Conservation (phyloP, 306 rosid genomes). For the Trifolium repens region DNA sequence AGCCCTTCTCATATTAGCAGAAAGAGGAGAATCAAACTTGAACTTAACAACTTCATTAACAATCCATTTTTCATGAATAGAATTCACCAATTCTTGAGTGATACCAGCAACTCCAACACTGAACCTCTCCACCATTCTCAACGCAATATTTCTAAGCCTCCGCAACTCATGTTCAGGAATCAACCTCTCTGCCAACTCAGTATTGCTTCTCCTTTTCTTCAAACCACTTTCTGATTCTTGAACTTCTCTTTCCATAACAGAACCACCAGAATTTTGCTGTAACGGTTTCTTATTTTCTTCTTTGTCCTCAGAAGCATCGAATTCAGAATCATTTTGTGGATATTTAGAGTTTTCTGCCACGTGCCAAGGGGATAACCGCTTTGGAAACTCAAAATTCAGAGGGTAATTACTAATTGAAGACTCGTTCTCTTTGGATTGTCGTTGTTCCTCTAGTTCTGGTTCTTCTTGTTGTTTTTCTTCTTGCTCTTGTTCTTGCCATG, state of each 20-base stretch:
- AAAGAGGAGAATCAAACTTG: constrained; percentile 76
- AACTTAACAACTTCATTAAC: constrained; percentile 81
- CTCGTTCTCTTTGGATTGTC: constrained; percentile 11
- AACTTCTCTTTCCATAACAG: constrained; percentile 20
- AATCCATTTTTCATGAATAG: constrained; percentile 73
- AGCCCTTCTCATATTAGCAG: constrained; percentile 78
- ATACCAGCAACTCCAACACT: constrained; percentile 78
- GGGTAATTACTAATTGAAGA: constrained; percentile 40
- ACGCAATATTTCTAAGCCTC: constrained; percentile 82
- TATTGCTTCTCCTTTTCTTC: constrained; percentile 58
- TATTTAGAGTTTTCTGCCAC: constrained; percentile 48
- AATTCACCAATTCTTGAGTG: constrained; percentile 71
- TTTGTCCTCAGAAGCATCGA: not conserved
- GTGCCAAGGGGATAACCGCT: constrained; percentile 71
- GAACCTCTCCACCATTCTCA: constrained; percentile 78
- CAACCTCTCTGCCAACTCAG: constrained; percentile 61
- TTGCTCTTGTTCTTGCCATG: constrained; percentile 62
- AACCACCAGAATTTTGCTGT: constrained; percentile 1
- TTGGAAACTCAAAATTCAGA: constrained; percentile 48
- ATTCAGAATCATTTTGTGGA: constrained; percentile 34
- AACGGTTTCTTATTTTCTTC: constrained; percentile 16
- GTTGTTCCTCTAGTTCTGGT: not conserved
- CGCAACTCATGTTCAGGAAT: constrained; percentile 78
- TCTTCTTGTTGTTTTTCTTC: not conserved
- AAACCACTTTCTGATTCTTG: constrained; percentile 36